phyloP scores from a whole-genome alignment of 148 eudicot genomes.

The Silene uniflora region DNA sequence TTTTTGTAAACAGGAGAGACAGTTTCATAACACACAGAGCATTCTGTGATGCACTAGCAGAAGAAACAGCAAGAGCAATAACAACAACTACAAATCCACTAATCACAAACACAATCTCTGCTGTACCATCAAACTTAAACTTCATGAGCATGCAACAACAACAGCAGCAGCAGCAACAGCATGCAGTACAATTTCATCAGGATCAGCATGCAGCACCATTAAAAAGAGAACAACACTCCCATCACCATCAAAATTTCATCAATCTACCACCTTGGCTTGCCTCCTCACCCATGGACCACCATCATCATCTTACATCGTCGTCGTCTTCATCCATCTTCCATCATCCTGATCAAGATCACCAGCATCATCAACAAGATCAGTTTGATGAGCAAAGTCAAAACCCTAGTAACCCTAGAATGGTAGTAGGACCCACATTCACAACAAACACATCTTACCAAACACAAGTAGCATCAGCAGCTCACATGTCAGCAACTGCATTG shows the following conservation, averaged over 20 bases:
- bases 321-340: constrained; percentile 29
- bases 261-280: constrained; percentile 62
- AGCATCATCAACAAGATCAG: constrained; percentile 6
- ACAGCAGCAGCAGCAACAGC: not conserved
- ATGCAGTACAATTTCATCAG: constrained; percentile 12
- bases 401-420: constrained; percentile 49
- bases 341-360: constrained; percentile 16
- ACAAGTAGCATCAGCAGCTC: constrained; percentile 28
- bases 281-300: constrained; percentile 31
- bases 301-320: constrained; percentile 15
- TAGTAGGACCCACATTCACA: constrained; percentile 29
- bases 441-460: constrained; percentile 1
- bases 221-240: constrained; percentile 47
- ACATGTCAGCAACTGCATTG: constrained; percentile 89
- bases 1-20: constrained; percentile 60
- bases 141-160: constrained; percentile 33
- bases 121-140: constrained; percentile 31
- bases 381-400: constrained; percentile 25
- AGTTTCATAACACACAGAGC: constrained; percentile 99
- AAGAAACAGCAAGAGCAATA: constrained; percentile 69
- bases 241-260: constrained; percentile 29
- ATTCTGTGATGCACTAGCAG: constrained; percentile 91
- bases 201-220: constrained; percentile 37
- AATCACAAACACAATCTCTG: constrained; percentile 28
- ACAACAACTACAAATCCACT: constrained; percentile 30